Conservation (phyloP, 1,284 basidiomycete species). For the Chalciporus sp. region DNA sequence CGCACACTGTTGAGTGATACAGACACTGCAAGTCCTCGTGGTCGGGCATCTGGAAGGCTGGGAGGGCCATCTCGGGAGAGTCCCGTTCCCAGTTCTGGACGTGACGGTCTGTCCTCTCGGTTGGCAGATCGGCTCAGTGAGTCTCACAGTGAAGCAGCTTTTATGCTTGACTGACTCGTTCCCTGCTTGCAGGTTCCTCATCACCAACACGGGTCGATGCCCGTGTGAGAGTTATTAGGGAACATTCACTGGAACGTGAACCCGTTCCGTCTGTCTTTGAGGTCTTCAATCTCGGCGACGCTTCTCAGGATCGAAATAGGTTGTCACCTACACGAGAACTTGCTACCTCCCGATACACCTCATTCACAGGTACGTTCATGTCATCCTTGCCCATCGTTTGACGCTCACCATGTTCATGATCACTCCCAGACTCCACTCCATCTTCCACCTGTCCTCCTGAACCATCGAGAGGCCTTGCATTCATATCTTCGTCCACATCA, state of each 20-base stretch:
- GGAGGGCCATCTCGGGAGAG: constrained; percentile 1
- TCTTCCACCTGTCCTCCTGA: constrained; percentile 13
- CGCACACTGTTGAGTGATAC: constrained; percentile 2
- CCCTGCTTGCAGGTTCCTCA: background rate
- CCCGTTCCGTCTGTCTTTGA: constrained; percentile 32
- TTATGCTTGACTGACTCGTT: background rate
- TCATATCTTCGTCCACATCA: background rate
- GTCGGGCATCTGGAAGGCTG: constrained; percentile 7
- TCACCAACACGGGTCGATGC: constrained; percentile 13
- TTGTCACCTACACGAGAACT: constrained; percentile 11
- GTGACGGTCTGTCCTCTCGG: constrained; percentile 3
- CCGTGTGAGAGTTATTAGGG: constrained; percentile 21
- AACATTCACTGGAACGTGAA: constrained; percentile 24
- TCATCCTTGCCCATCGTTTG: background rate
- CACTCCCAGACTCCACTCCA: constrained; percentile 14
- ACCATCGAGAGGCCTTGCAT: constrained; percentile 17
- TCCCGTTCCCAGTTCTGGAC: constrained; percentile 7
- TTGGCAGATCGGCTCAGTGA: constrained; percentile 7
- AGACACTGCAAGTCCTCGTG: background rate
- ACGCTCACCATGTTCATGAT: constrained; percentile 2
- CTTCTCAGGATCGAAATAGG: constrained; percentile 21
- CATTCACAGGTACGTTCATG: constrained; percentile 19
- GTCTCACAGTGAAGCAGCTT: constrained; percentile 14
- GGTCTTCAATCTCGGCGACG: constrained; percentile 27
- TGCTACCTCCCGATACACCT: constrained; percentile 7